Percentiles rank a stretch among this genome's conserved stretches.
Evolutionary conservation across 345 rosid species (phyloP).

Genomic region (Salix caprea): DNA sequence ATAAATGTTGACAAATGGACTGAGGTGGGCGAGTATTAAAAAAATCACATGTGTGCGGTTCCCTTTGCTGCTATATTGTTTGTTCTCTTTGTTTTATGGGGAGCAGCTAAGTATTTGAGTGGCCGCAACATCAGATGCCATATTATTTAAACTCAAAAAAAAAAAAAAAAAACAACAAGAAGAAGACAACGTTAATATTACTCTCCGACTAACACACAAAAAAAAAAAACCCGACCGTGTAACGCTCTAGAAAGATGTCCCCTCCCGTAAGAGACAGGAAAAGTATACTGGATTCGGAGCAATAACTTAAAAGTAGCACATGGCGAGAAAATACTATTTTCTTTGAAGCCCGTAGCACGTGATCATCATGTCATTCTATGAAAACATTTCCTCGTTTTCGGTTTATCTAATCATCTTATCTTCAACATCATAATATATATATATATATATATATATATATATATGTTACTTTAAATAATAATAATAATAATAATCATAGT

Average conservation of each 20-base stretch:
- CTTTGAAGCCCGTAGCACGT: background rate
- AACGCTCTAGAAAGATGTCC: constrained; percentile 3
- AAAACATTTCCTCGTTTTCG: background rate
- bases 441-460: too few relatives aligned
- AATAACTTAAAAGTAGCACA: background rate
- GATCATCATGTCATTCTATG: constrained; percentile 3
- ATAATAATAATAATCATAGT: too few relatives aligned
- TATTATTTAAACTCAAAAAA: background rate
- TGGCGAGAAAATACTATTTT: background rate
- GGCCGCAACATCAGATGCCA: background rate
- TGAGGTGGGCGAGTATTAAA: background rate
- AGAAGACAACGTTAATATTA: background rate
- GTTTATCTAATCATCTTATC: constrained; percentile 10
- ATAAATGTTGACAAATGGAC: background rate
- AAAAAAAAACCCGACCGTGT: background rate
- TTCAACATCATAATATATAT: background rate
- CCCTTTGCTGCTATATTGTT: background rate
- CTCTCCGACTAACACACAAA: constrained; percentile 9
- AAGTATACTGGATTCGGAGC: background rate
- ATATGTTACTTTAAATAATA: background rate
- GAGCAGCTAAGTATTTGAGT: background rate
- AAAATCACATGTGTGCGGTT: background rate
- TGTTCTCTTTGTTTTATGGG: background rate
- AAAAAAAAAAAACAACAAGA: background rate
- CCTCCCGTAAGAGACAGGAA: constrained; percentile 6